phyloP scores from a whole-genome alignment of 345 rosid species.

The Citrus inodora region DNA sequence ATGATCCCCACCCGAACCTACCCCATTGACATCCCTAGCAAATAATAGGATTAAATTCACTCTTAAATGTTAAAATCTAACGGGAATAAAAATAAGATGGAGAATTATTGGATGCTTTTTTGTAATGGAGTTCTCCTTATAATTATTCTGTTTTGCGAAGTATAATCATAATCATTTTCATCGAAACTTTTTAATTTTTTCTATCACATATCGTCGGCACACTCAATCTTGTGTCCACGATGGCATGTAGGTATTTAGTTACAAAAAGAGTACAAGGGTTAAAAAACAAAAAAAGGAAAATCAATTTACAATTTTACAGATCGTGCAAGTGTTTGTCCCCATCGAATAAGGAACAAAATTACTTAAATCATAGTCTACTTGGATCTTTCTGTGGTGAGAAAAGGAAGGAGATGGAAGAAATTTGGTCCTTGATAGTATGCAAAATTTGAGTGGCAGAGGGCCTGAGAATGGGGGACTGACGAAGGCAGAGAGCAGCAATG shows the following conservation, averaged over 20 bases:
- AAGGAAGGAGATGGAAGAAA: conserved; percentile 34
- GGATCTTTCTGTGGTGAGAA: conserved; percentile 7
- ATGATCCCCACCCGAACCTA: too few relatives aligned
- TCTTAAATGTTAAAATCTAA: not conserved
- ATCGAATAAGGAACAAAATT: not conserved
- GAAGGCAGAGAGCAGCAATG: conserved; percentile 50
- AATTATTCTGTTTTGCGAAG: not conserved
- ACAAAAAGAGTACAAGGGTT: not conserved
- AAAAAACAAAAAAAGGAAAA: not conserved
- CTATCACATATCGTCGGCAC: not conserved
- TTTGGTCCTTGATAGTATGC: conserved; percentile 30
- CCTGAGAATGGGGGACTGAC: conserved; percentile 46
- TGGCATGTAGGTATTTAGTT: not conserved
- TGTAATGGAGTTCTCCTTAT: not conserved
- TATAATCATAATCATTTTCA: not conserved
- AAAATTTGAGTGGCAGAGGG: conserved; percentile 59
- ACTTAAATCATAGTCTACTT: not conserved
- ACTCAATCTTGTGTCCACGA: not conserved
- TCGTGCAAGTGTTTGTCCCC: not conserved
- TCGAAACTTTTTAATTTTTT: not conserved
- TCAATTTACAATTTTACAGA: conserved; percentile 10
- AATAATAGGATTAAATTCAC: not conserved
- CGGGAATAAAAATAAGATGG: too few relatives aligned
- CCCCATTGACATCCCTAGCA: not conserved
- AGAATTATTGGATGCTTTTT: not conserved